Evolutionary conservation across 1,284 basidiomycete species (phyloP), one percentile per base, ranked within the genome.

Genomic region (Moniliophthora roreri): DNA sequence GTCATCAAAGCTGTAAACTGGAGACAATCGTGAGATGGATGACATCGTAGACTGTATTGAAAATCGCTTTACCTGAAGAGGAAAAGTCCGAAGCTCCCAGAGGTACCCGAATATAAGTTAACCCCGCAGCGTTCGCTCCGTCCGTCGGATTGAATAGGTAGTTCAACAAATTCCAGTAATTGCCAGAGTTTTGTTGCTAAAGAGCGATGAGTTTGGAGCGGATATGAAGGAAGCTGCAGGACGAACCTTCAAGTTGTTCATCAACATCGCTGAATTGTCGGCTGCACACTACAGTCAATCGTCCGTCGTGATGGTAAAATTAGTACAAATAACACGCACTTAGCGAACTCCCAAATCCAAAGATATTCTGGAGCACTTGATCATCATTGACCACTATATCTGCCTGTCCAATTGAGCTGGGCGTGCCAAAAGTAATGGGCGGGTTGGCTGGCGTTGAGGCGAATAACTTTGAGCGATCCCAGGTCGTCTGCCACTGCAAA

Each of bases 401-500:
- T 6, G 79, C 79, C 38, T 69, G 68, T 3, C 72, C 77, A 51
- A 71, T 71, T 4, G 70, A 56, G 1, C 76, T 73, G 20, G 78
- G 76, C 20, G 72, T 63, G 4, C 62, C 72, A 58, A 85, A 86
- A 57, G 79, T 79, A 51, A 85, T 80, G 3, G 82, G 80, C 2
- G 74, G 66, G 6, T 70, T 70, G 18, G 73, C 71, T 15, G 69
- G 67, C 20, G 77, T 64, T 20, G 74, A 76, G 3, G 76, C 78
- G 60, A 85, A 76, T 28, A 81, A 73, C 48, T 67, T 72, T 20
- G 74, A 61, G 40, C 73, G 70, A 59, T 85, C 78, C 83, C 82
- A 84, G 9, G 80, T 85, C 23, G 82, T 84, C 70, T 83, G 78
- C 78, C 79, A 84, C 82, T 85, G 58, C 10, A 18, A 24, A 13